A percentile compares a stretch with the other conserved stretches of the same genome.
Conservation (phyloP, 228 moss, liverwort and hornwort species). For the Sphagnum fallax region DNA sequence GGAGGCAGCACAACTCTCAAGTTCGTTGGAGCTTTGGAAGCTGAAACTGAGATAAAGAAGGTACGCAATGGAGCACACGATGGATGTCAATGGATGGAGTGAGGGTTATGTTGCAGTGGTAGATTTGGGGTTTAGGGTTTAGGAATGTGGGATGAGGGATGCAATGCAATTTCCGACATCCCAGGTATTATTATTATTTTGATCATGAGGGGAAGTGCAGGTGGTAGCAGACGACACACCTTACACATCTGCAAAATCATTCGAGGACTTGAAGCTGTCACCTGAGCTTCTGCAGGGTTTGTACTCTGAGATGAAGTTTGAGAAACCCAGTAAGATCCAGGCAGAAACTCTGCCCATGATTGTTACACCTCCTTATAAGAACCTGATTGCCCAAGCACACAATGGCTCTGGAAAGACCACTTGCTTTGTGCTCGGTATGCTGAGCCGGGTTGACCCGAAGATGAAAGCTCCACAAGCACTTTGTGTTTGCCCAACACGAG, state of each 20-base stretch:
- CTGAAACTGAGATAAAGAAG: slow-evolving; percentile 45
- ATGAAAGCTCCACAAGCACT: slow-evolving; percentile 85
- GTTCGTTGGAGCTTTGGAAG: slow-evolving; percentile 41
- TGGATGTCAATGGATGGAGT: too few relatives aligned
- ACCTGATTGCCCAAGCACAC: slow-evolving; percentile 95
- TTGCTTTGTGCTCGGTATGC: slow-evolving; percentile 97
- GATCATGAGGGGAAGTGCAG: slow-evolving; percentile 17
- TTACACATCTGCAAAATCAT: slow-evolving; percentile 75
- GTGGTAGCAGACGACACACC: slow-evolving; percentile 72
- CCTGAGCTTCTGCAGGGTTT: slow-evolving; percentile 62
- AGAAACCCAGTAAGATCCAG: slow-evolving; percentile 95
- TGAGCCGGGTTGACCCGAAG: slow-evolving; percentile 81
- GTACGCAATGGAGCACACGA: slow-evolving; percentile 3
- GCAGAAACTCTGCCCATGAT: slow-evolving; percentile 95
- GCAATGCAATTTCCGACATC: neutral
- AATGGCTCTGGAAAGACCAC: slow-evolving; percentile 98
- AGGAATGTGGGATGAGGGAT: neutral
- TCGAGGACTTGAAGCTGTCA: slow-evolving; percentile 80
- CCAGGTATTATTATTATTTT: neutral
- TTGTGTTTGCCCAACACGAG: slow-evolving; percentile 95
- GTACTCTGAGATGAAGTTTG: slow-evolving; percentile 96
- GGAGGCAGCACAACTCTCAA: slow-evolving; percentile 25
- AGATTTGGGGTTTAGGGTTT: neutral
- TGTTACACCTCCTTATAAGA: slow-evolving; percentile 64
- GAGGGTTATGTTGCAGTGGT: neutral